phyloP scores from a whole-genome alignment of 768 basidiomycete species.

The Mycena maculata region DNA sequence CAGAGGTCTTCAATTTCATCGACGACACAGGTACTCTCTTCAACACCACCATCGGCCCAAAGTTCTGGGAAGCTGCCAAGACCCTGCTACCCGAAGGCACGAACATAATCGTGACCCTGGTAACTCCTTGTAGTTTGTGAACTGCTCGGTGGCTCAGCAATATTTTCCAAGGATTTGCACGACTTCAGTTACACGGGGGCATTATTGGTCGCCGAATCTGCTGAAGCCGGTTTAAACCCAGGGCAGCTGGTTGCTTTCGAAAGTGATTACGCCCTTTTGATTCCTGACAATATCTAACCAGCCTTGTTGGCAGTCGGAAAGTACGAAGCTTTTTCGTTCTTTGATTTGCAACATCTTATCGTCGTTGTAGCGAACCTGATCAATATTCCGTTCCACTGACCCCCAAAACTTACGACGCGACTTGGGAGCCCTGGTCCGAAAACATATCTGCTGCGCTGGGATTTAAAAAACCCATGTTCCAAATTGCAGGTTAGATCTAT shows the following conservation, averaged over 20 bases:
- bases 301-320: conserved; percentile 54
- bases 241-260: conserved; percentile 57
- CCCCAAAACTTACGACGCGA: conserved; percentile 55
- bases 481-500: conserved; percentile 48
- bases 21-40: conserved; percentile 54
- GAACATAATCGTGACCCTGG: conserved; percentile 59
- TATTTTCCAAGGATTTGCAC: conserved; percentile 54
- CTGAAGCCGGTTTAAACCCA: conserved; percentile 49
- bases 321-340: no score
- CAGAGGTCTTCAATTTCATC: conserved; percentile 57
- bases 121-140: conserved; percentile 28
- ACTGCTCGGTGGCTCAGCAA: neutral
- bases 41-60: conserved; percentile 64
- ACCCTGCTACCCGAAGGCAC: conserved; percentile 59
- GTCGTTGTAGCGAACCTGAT: conserved; percentile 66
- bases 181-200: conserved; percentile 57
- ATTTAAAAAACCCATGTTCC: conserved; percentile 55
- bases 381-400: conserved; percentile 55
- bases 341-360: no score
- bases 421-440: conserved; percentile 64
- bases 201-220: conserved; percentile 56
- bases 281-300: neutral
- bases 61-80: conserved; percentile 59
- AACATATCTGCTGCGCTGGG: conserved; percentile 57
- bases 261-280: conserved; percentile 43